Base-by-base conservation (phyloP, 2,329 filamentous ascomycete species). In the Calonectria ilicicola region DNA sequence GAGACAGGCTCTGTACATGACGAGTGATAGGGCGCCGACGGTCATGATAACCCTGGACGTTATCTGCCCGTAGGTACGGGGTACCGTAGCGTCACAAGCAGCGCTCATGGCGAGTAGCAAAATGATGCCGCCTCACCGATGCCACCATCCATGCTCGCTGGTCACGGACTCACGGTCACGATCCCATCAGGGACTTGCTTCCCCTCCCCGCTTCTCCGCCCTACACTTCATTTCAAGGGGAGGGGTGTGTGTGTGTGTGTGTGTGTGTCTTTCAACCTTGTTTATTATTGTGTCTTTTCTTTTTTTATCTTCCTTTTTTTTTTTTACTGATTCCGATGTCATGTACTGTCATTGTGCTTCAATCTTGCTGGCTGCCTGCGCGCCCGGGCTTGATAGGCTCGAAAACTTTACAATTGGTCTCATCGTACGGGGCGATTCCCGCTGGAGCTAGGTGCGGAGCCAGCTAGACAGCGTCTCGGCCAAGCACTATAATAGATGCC, bases 101-200 rank as follows among this genome's bases (percentile, higher is more conserved):
- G 53, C 27, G 46, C 53, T 65, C 65, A 65, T 46, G 66, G 63
- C 70, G 56, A 65, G 65, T 35, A 58, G 58, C 42, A 44, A 29
- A n/a, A 65, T 72, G 72, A 69, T 71, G 72, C 77, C 65, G 71
- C 77, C 74, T 79, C 77, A 78, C 76, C 76, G 73, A 78, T 73
- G 74, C 76, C 70, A 67, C 77, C 76, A 75, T 79, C 70, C 75
- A 77, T 77, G 75, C 69, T 74, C 53, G 32, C 63, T 74, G 76
- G 77, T 79, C 77, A 77, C 77, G 75, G 72, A 76, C 72, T 75
- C 68, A 49, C 66, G 76, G 77, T 78, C 77, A 78, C 76, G 77
- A 77, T 72, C 75, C 69, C 46, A 64, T 62, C 65, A 69, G 56
- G 72, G 65, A 49, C 65, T 62, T 40, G 46, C 23, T 23, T 56